These are phyloP conservation scores for Alternaria dauci DNA, from an alignment of 2,329 filamentous ascomycete species.

Conservation along the genomic window DNA sequence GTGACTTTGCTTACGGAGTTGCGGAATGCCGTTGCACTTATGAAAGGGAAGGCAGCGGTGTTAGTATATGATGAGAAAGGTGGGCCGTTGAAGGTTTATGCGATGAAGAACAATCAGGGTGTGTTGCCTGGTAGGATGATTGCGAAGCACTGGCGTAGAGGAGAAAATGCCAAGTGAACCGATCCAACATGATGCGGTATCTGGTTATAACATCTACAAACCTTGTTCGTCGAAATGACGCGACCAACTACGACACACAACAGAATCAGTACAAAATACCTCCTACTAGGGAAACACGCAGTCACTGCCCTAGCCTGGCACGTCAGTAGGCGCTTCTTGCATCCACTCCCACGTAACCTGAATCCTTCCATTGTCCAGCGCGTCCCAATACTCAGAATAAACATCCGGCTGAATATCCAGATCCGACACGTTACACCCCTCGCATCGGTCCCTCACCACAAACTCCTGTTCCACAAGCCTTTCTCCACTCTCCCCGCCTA, in stretches of 20 bases:
- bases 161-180: neutral
- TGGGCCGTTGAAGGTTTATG: constrained; percentile 16
- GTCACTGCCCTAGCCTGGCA: neutral
- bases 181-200: neutral
- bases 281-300: neutral
- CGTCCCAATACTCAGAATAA: neutral
- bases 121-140: constrained; percentile 24
- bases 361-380: neutral
- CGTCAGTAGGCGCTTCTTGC: neutral
- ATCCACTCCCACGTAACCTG: neutral
- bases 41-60: constrained; percentile 15
- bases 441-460: neutral
- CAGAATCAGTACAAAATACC: neutral
- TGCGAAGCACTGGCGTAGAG: constrained; percentile 11
- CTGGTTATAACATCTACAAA: neutral
- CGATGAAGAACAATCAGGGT: constrained; percentile 7
- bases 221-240: neutral
- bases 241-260: neutral
- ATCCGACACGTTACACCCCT: neutral
- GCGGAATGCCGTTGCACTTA: constrained; percentile 5
- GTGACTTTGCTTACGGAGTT: constrained; percentile 25
- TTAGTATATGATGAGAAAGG: constrained; percentile 24
- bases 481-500: neutral
- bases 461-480: neutral
- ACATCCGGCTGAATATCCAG: neutral